A percentile compares a stretch with the other conserved stretches of the same genome.
Conservation (phyloP, 208 protist genomes). For the Wallacemonas rigidus region DNA sequence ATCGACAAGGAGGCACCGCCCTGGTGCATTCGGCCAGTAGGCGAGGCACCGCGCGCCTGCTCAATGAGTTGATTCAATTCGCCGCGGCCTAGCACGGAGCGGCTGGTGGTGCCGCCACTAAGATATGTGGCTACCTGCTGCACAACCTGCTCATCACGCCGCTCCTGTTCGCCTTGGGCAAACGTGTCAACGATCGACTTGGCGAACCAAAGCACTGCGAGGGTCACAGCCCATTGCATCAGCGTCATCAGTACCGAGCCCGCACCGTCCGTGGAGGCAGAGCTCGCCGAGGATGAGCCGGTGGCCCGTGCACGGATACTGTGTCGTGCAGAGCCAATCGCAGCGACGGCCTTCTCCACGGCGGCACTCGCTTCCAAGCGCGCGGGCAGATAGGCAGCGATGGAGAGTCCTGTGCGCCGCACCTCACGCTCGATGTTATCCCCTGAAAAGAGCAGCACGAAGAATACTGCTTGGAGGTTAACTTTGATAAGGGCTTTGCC, state of each 20-base stretch:
- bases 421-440: conserved; percentile 77
- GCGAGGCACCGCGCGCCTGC: not conserved
- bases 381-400: conserved; percentile 30
- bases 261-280: conserved; percentile 17
- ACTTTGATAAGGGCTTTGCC: conserved; percentile 96
- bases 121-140: conserved; percentile 13
- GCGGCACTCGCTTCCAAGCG: conserved; percentile 31
- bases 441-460: conserved; percentile 86
- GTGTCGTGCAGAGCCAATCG: conserved; percentile 60
- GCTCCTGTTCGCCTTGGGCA: conserved; percentile 69
- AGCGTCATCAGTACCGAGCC: conserved; percentile 45
- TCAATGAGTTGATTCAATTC: conserved; percentile 26
- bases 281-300: conserved; percentile 1
- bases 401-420: conserved; percentile 25
- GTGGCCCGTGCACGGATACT: conserved; percentile 67
- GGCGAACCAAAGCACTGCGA: conserved; percentile 75
- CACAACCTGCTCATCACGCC: conserved; percentile 41
- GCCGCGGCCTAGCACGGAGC: conserved; percentile 8
- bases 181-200: conserved; percentile 89
- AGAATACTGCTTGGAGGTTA: conserved; percentile 87
- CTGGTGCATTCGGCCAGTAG: not conserved
- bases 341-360: conserved; percentile 41
- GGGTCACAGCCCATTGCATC: conserved; percentile 62
- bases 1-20: not conserved
- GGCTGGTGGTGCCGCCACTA: not conserved